phyloP scores from a whole-genome alignment of 2,329 filamentous ascomycete species.

The Aspergillaceae sp. region DNA sequence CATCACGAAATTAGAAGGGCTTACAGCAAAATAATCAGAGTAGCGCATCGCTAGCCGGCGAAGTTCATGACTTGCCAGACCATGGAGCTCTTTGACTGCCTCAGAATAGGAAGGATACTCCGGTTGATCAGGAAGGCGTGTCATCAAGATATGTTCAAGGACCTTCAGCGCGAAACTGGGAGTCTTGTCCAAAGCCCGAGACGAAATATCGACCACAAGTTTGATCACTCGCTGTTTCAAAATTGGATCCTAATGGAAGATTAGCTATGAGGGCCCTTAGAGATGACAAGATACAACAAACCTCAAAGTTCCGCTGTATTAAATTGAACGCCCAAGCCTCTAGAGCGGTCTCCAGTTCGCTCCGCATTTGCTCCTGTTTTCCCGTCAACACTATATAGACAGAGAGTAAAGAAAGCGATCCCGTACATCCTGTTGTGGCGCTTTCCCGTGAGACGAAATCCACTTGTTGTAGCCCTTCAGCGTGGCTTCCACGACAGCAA shows the following conservation, averaged over 20 bases:
- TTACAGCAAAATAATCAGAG: constrained; percentile 75
- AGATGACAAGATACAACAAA: constrained; percentile 8
- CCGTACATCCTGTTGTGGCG: constrained; percentile 42
- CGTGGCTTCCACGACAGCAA: constrained; percentile 78
- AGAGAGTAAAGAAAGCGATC: neutral
- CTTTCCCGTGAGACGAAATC: constrained; percentile 48
- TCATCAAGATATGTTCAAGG: constrained; percentile 81
- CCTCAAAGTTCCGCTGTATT: constrained; percentile 34
- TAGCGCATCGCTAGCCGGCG: constrained; percentile 84
- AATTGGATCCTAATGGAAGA: constrained; percentile 56
- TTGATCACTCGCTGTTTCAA: constrained; percentile 75
- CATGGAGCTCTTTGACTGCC: constrained; percentile 79
- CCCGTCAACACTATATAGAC: neutral
- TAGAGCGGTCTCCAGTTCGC: constrained; percentile 29
- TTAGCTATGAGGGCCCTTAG: neutral
- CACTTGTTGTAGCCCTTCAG: constrained; percentile 84
- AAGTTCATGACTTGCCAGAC: constrained; percentile 75
- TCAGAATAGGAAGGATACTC: constrained; percentile 70
- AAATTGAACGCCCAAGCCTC: constrained; percentile 35
- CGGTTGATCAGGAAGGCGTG: constrained; percentile 64
- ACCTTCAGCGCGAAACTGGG: constrained; percentile 78
- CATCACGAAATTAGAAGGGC: constrained; percentile 9
- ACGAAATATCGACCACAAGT: constrained; percentile 75
- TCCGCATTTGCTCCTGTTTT: constrained; percentile 28
- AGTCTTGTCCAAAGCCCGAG: constrained; percentile 67